Evolutionary conservation across 83 land plant species (phyloP).

Genomic region (Isoetes engelmannii): DNA sequence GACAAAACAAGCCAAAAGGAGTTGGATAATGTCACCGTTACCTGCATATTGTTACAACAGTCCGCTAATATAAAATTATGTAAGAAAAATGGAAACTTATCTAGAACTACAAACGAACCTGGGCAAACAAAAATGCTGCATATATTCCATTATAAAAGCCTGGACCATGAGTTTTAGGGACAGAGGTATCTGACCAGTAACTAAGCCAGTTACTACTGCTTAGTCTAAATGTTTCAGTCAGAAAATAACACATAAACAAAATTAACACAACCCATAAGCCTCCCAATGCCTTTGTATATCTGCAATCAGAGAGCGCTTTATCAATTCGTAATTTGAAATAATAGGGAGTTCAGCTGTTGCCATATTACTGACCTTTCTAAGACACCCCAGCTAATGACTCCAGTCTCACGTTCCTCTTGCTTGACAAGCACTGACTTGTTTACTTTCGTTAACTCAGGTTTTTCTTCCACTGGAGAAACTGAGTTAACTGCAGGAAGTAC

Average conservation of each 20-base stretch:
- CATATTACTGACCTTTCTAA: constrained; percentile 46
- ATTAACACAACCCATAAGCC: constrained; percentile 77
- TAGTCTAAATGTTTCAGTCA: constrained; percentile 60
- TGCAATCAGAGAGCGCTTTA: constrained; percentile 13
- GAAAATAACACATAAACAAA: constrained; percentile 59
- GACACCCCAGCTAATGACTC: constrained; percentile 75
- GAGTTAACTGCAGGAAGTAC: constrained; percentile 19
- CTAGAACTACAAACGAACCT: constrained; percentile 36
- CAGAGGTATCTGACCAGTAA: constrained; percentile 60
- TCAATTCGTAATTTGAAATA: background rate
- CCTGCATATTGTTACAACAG: constrained; percentile 40
- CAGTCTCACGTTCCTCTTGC: constrained; percentile 94
- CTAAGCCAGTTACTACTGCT: constrained; percentile 89
- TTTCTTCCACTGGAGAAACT: too few relatives aligned
- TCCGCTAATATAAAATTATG: too few relatives aligned
- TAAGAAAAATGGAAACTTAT: too few relatives aligned
- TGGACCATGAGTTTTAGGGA: constrained; percentile 35
- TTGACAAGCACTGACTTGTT: constrained; percentile 73
- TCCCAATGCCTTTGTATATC: constrained; percentile 76
- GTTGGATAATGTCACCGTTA: constrained; percentile 54
- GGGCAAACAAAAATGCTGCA: constrained; percentile 72
- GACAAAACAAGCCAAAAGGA: constrained; percentile 78
- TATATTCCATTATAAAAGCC: constrained; percentile 65
- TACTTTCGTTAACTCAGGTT: constrained; percentile 20
- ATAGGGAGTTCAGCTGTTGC: too few relatives aligned